A percentile compares a stretch with the other conserved stretches of the same genome.
phyloP scores from a whole-genome alignment of 441 rosid species.

The Dalechampia spathulata region DNA sequence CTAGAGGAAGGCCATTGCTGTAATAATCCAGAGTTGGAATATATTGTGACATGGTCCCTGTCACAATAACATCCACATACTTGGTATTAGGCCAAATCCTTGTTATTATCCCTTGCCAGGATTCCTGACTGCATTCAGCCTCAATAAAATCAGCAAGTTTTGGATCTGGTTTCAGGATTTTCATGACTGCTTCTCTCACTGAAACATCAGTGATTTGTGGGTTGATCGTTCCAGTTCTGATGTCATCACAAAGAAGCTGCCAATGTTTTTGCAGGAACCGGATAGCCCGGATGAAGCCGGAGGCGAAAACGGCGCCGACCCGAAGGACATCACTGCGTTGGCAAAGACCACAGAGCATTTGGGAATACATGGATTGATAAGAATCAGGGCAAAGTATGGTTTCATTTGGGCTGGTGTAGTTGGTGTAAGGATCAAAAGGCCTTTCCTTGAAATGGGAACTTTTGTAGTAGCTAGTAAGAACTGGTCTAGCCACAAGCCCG shows the following conservation, averaged over 20 bases:
- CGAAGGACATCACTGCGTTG: conserved; percentile 78
- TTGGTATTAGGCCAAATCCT: conserved; percentile 93
- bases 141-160: conserved; percentile 68
- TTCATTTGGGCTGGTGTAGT: conserved; percentile 97
- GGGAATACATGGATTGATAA: conserved; percentile 96
- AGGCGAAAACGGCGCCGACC: conserved; percentile 97
- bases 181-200: conserved; percentile 63
- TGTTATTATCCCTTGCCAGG: conserved; percentile 93
- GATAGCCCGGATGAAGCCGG: conserved; percentile 93
- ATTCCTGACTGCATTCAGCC: conserved; percentile 47
- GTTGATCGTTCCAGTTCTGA: conserved; percentile 55
- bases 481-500: conserved; percentile 87
- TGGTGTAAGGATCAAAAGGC: conserved; percentile 81
- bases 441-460: conserved; percentile 73
- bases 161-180: conserved; percentile 69
- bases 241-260: conserved; percentile 49
- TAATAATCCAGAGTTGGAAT: conserved; percentile 59
- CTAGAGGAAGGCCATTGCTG: conserved; percentile 55
- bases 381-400: conserved; percentile 91
- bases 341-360: conserved; percentile 89
- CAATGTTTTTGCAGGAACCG: conserved; percentile 82
- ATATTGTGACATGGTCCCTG: conserved; percentile 75
- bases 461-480: conserved; percentile 89
- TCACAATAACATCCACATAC: conserved; percentile 74
- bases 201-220: conserved; percentile 60